Evolutionary conservation across 2,329 filamentous ascomycete genomes (phyloP).

Genomic region (Leptoxyphium fumago): DNA sequence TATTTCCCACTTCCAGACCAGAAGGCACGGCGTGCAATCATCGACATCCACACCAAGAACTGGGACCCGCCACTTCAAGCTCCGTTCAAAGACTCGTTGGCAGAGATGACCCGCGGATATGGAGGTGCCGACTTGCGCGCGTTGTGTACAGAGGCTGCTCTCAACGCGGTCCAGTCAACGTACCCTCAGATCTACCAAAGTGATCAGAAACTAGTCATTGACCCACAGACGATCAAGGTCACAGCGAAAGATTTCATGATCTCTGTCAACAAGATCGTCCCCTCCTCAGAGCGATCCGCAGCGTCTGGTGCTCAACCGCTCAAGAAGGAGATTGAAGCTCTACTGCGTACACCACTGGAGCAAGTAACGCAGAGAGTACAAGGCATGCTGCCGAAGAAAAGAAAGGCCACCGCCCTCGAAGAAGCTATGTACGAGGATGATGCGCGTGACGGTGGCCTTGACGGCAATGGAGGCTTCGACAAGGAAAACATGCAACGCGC

Average conservation of each 20-base stretch:
- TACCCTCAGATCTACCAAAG: constrained; percentile 95
- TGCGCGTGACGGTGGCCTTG: constrained; percentile 54
- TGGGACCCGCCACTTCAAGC: constrained; percentile 68
- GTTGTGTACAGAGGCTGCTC: constrained; percentile 84
- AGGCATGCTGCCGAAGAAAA: constrained; percentile 66
- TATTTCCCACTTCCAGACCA: constrained; percentile 87
- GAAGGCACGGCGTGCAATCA: constrained; percentile 66
- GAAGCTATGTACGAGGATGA: constrained; percentile 88
- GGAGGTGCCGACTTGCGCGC: constrained; percentile 90
- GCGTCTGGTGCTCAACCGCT: constrained; percentile 72
- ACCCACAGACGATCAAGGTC: constrained; percentile 70
- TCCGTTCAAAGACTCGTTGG: constrained; percentile 68
- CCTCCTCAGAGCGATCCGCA: constrained; percentile 81
- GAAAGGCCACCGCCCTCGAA: constrained; percentile 76
- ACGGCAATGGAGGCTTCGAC: constrained; percentile 39
- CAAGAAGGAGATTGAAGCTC: constrained; percentile 63
- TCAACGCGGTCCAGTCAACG: constrained; percentile 89
- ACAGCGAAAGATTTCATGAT: constrained; percentile 94
- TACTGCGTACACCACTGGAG: constrained; percentile 58
- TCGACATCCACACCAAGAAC: constrained; percentile 88
- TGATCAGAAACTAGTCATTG: constrained; percentile 76
- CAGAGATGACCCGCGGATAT: constrained; percentile 85
- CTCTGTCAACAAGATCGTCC: constrained; percentile 88
- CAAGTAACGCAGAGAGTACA: constrained; percentile 51
- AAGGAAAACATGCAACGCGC: constrained; percentile 56